phyloP scores from a whole-genome alignment of 2,329 filamentous ascomycete genomes.

The Colletotrichum cereale region DNA sequence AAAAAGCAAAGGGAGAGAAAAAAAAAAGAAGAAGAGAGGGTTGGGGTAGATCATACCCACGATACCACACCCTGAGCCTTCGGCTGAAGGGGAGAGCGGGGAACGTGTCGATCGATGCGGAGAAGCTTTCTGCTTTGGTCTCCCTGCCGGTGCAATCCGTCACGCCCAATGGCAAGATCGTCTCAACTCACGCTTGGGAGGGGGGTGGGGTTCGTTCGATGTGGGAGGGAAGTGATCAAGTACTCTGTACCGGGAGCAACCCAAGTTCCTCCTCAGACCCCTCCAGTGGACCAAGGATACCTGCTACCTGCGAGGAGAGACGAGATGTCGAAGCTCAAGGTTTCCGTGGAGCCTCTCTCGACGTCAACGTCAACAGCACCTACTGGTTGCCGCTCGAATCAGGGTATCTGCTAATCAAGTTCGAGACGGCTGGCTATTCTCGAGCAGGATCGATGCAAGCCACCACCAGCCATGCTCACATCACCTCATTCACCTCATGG shows the following conservation, averaged over 20 bases:
- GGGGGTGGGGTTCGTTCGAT: constrained; percentile 16
- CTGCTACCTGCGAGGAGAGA: not conserved
- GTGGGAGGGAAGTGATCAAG: constrained; percentile 7
- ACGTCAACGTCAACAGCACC: constrained; percentile 8
- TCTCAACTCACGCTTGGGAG: constrained; percentile 23
- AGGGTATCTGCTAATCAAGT: constrained; percentile 25
- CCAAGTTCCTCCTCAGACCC: not conserved
- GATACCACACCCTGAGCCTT: constrained; percentile 15
- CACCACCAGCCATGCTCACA: constrained; percentile 8
- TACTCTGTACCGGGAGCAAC: constrained; percentile 2
- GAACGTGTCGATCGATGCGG: constrained; percentile 39
- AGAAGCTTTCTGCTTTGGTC: constrained; percentile 39
- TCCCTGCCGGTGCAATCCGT: constrained; percentile 21
- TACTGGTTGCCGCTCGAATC: constrained; percentile 36
- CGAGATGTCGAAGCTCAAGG: not conserved
- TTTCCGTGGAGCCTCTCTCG: constrained; percentile 3
- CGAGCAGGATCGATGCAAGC: constrained; percentile 19
- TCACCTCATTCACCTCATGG: not conserved
- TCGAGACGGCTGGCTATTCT: constrained; percentile 16
- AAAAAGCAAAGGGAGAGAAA: too few relatives aligned
- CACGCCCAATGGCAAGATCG: constrained; percentile 24
- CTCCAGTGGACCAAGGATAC: not conserved
- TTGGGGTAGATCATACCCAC: not conserved
- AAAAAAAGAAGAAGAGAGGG: not conserved
- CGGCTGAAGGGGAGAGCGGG: constrained; percentile 39